Evolutionary conservation across 225 moss, liverwort and hornwort genomes (phyloP), one percentile per base, ranked within the genome.

Genomic region (Lunularia cruciata): DNA sequence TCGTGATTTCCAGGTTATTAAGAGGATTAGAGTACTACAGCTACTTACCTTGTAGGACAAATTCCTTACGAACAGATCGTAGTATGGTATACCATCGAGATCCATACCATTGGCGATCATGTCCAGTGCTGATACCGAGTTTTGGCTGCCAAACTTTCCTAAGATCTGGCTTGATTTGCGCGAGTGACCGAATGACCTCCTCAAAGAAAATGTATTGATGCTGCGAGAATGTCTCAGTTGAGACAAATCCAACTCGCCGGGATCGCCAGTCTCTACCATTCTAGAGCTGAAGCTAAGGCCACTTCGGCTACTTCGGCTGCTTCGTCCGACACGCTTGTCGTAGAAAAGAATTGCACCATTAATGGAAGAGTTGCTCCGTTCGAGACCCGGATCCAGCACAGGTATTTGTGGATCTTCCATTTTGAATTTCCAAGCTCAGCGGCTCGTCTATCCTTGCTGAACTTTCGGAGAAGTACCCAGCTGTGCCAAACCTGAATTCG

Each of bases 31-130:
- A n/a, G n/a, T n/a, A n/a, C n/a, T n/a, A n/a, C n/a, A n/a, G n/a
- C n/a, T n/a, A n/a, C 48, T 67, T 67, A 83, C 82, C 78, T 78
- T 67, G 65, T 83, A 83, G 0, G 47, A 56, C 19, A 83, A 54
- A 25, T 73, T 78, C 31, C 75, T 63, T 14, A 83, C 72, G 2
- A 11, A 57, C 43, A 83, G 64, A 69, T 83, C 82, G 57, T 49
- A 83, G 72, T 71, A 72, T 18, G 82, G 82, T 9, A 78, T 72
- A 11, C 31, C 26, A 16, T 28, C 62, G 20, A 83, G 54, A 49
- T 78, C 71, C 48, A 83, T 47, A 42, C 78, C 82, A 34, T 71
- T 66, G 31, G 82, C 81, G 5, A 82, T 74, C 81, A 82, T 74
- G 60, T 82, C 81, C 66, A 82, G 38, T 16, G 81, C 72, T 3